Percentiles rank a stretch among this genome's conserved stretches.
Conservation (phyloP, 108 stramenopile genomes). For the Skeletonema costatum region DNA sequence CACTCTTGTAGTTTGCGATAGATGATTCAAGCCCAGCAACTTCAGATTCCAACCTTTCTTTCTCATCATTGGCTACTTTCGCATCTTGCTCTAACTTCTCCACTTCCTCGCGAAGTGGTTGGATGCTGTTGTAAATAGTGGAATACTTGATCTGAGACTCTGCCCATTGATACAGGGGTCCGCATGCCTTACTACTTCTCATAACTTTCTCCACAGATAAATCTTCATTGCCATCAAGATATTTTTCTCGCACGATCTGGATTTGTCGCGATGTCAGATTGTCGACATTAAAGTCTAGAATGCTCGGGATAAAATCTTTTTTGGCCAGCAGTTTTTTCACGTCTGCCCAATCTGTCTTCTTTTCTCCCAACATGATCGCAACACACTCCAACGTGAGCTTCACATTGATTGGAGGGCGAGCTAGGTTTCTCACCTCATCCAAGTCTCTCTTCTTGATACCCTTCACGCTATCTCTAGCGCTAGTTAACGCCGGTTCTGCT, state of each 20-base stretch:
- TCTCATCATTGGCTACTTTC: conserved; percentile 68
- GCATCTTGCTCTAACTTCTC: conserved; percentile 84
- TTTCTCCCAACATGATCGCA: conserved; percentile 93
- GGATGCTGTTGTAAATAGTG: conserved; percentile 91
- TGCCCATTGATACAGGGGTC: conserved; percentile 97
- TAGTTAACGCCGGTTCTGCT: conserved; percentile 94
- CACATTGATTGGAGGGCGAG: conserved; percentile 93
- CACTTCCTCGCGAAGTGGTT: conserved; percentile 97
- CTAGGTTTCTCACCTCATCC: conserved; percentile 94
- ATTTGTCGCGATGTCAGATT: conserved; percentile 81
- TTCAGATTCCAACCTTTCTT: conserved; percentile 78
- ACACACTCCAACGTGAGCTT: conserved; percentile 95
- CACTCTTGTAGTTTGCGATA: conserved; percentile 93
- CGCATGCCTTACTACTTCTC: conserved; percentile 93
- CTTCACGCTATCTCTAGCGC: conserved; percentile 87
- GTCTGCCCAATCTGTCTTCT: conserved; percentile 90
- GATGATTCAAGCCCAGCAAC: conserved; percentile 86
- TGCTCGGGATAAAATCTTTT: conserved; percentile 95
- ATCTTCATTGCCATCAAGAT: conserved; percentile 81
- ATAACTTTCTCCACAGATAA: conserved; percentile 68
- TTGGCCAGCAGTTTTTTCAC: conserved; percentile 91
- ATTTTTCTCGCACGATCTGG: conserved; percentile 82
- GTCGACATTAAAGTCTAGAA: conserved; percentile 94
- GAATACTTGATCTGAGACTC: conserved; percentile 94
- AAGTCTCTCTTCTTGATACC: conserved; percentile 96